phyloP scores from a whole-genome alignment of 1,139 yeast species.

The Pichia sp. region DNA sequence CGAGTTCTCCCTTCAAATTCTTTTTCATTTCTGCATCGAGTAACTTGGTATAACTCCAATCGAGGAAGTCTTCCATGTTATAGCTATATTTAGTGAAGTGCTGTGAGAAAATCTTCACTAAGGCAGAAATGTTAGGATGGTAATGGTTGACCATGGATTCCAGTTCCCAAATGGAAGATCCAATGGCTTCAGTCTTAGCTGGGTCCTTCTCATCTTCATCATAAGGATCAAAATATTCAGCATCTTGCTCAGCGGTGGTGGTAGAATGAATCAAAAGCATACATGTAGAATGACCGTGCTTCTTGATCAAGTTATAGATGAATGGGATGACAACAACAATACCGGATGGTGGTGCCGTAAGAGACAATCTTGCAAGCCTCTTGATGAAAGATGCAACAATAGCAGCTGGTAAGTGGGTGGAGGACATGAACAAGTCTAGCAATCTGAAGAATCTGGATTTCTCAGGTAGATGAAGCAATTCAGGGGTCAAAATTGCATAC shows the following conservation, averaged over 20 bases:
- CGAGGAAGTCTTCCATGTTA: conserved; percentile 88
- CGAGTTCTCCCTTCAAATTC: conserved; percentile 62
- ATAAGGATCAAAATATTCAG: conserved; percentile 54
- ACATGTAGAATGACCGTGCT: conserved; percentile 75
- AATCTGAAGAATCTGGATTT: conserved; percentile 84
- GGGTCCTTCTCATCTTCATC: conserved; percentile 64
- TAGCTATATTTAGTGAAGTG: conserved; percentile 85
- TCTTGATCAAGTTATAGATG: conserved; percentile 76
- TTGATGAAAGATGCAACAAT: conserved; percentile 88
- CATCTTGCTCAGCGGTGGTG: conserved; percentile 24
- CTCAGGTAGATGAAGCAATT: conserved; percentile 68
- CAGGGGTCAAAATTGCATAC: conserved; percentile 71
- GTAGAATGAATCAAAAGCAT: conserved; percentile 77
- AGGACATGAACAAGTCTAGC: conserved; percentile 75
- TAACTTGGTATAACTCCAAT: conserved; percentile 77
- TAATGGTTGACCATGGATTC: conserved; percentile 74
- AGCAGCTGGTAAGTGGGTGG: conserved; percentile 80
- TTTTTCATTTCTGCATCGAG: conserved; percentile 70
- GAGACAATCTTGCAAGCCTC: conserved; percentile 63
- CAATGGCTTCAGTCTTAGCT: conserved; percentile 67
- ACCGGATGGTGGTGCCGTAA: conserved; percentile 87
- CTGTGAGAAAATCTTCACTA: conserved; percentile 81
- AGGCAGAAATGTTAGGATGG: conserved; percentile 91
- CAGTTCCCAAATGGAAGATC: conserved; percentile 88
- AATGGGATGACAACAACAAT: conserved; percentile 86